Evolutionary conservation across 2,329 filamentous ascomycete genomes (phyloP), one percentile per base, ranked within the genome.

Genomic region (Myriosclerotinia scirpicola): DNA sequence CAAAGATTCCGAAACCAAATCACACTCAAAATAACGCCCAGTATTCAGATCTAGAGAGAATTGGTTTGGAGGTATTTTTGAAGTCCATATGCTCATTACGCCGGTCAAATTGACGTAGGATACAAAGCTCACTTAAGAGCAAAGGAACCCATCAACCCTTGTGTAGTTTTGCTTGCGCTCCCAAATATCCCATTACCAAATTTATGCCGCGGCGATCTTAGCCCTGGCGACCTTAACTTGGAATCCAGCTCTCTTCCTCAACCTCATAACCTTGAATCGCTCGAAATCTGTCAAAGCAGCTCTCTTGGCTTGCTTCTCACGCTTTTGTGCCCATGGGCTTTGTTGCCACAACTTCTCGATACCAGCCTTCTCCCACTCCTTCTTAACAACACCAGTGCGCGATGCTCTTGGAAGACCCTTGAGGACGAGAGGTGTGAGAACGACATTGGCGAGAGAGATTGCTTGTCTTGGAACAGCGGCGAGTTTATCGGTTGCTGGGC

Each of bases 171-270:
- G 76, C 75, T 80, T 79, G 80, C 82, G 80, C 79, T 81, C 76
- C 75, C 71, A 73, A 73, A 70, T 66, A 60, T 67, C 50, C 62
- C 72, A 70, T 58, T 67, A 66, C 60, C 67, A 65, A 66, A 69
- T 72, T 70, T 78, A 80, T 83, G 90, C 92, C 81, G 90, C 89
- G 77, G 89, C 84, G 77, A 90, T 89, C 88, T 97, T 96, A 80
- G 93, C 92, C 80, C 96, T 86, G 78, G 92, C 90, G 90, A 97
- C 98, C 84, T 90, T 90, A 83, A 97, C 90, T 87, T 97, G 93
- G 85, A 96, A 98, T 81, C 93, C 91, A 81, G 93, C 92, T 90
- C 97, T 93, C 90, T 99, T 99, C 90, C 94, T 96, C 84, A 98
- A 87, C 83, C 94, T 90, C 88, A 98, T 87, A 78, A 98, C 95